Evolutionary conservation across 306 rosid genomes (phyloP), one percentile per base, ranked within the genome.

Genomic region (Acacia melanoxylon): DNA sequence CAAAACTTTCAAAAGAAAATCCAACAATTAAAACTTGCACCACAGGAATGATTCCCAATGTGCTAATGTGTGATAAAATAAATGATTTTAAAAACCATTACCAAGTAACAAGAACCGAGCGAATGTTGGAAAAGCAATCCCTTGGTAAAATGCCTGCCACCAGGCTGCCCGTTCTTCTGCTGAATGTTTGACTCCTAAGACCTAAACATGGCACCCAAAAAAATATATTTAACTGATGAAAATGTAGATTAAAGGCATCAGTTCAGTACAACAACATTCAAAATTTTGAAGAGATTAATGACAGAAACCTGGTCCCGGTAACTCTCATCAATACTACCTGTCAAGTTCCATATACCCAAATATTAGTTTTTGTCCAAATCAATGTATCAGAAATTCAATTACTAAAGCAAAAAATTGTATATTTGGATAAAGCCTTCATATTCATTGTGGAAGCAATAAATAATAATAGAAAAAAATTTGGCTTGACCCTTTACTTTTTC

Each of bases 81-180:
- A 20, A 82, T 4, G 66, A 45, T 20, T 19, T 56, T 37, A 65
- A 77, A 59, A 74, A 68, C 70, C 46, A 70, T 85, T 88, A 95
- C 99, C 98, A 37, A 75, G 88, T 74, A 93, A 86, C 81, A 95
- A 85, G 86, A 92, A 87, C 62, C 96, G 89, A 76, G 97, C 91
- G 8, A 93, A 71, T 14, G 96, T 80, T 37, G 91, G 89, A 86
- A 93, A 95, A 52, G 91, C 95, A 78, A 88, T 86, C 76, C 97
- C 96, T 15, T 67, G 61, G 75, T 93, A 95, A 83, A 93, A 93
- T 4, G 82, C 92, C 24, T 69, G 85, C 97, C 97, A 86, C 89
- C 87, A 92, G 72, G 83, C 86, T 24, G 71, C 52, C 66, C 92
- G 89, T 88, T 92, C 92, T 56, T 85, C 88, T 68, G 77, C 85